Evolutionary conservation across 441 rosid species (phyloP), one percentile per base, ranked within the genome.

Genomic region (Syzygium malaccense): DNA sequence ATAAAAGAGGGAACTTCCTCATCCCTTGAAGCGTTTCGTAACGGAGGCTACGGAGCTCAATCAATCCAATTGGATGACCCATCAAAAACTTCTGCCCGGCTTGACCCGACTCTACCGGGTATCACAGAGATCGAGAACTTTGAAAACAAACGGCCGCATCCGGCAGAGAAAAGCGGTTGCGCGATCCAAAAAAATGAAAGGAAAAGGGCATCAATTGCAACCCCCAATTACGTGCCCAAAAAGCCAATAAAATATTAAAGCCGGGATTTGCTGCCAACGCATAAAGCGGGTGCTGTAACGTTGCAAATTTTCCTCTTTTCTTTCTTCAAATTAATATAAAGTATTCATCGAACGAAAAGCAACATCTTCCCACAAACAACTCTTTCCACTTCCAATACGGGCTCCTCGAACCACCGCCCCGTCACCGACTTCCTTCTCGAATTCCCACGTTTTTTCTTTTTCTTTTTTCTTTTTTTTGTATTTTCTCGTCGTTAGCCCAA

Each of bases 51-150:
- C 19, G 19, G 25, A 66, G 45, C 25, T 33, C 78, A 66, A 17
- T 66, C 78, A 0, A 66, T 32, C 33, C 8, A 19, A 71, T 11
- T 6, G 80, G 15, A 37, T 11, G 49, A 15, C 80, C 80, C 79
- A 0, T 37, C 23, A 17, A 71, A 37, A 23, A 12, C 0, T 6
- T 37, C 37, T 3, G 6, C 15, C 28, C 49, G 49, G 28, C 0
- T 71, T 5, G 49, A 71, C 28, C 83, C 51, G 51, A 20, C 26
- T 71, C 83, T 9, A 37, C 5, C n/a, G 49, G 79, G 49, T 12
- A 33, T 18, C 79, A 23, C 19, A 33, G 20, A 68, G 26, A 68
- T 68, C 7, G 14, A 41, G 5, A 10, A 2, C 0, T 0, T n/a
- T 10, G 4, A 0, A 10, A 19, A 68, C 19, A 48, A 41, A 13